Base-by-base conservation (phyloP, 2,329 filamentous ascomycete species). In the Calonectria leucothoes region DNA sequence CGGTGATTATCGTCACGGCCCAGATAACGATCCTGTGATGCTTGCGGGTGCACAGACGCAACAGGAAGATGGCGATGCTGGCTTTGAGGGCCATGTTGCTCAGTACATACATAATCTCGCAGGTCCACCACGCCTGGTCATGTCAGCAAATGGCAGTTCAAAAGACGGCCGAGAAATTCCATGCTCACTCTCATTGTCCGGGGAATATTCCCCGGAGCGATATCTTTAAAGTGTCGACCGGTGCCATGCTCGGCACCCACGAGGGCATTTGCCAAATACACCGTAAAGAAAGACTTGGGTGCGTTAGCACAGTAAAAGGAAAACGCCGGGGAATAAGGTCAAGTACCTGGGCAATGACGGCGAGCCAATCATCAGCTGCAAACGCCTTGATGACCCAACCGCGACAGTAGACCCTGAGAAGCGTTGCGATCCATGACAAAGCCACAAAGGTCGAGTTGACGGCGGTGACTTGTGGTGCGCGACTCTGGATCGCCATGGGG, bases 391-490 rank as follows among this genome's bases (percentile, higher is more conserved):
- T 61, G 1, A 61, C 33, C 55, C 55, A 61, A 7, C 55, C 55
- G 10, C 55, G 55, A 27, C 55, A 61, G 55, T 61, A 61, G 23
- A 61, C 37, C 29, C 55, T 12, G 20, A 61, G 55, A 4, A 61
- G 35, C 1, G 55, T 61, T 27, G 55, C 14, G 12, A 61, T 27
- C 55, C 33, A 61, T 10, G 55, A 61, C 17, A 61, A n/a, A 12
- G 12, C n/a, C n/a, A 61, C 14, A 61, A 61, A 61, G 6, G n/a
- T 23, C 14, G 15, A 39, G 17, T 61, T 61, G 33, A 61, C 35
- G 14, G 35, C 55, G 23, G n/a, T 27, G 55, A 61, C n/a, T 15
- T 61, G 55, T 11, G 14, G 15, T 17, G 33, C 23, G 14, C 55
- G 55, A 42, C 33, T 39, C 12, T 61, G 14, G 20, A 7, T 35